These are phyloP conservation scores for Cutaneotrichosporon daszewskae DNA, from an alignment of 1,284 basidiomycete genomes.

Conservation along the genomic window DNA sequence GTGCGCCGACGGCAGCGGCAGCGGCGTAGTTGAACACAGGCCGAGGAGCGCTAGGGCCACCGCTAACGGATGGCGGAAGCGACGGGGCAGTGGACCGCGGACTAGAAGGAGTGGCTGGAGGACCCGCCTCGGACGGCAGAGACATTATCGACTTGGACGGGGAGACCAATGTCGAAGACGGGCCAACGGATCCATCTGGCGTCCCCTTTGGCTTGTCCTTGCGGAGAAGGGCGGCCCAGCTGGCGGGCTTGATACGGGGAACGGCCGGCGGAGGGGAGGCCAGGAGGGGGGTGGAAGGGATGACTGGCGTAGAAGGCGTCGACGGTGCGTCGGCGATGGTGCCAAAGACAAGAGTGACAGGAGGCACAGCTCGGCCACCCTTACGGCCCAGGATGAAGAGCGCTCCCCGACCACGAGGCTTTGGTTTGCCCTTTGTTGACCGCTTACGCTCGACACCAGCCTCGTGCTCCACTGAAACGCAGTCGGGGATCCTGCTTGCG, in stretches of 20 bases:
- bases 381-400: slow-evolving; percentile 16
- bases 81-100: slow-evolving; percentile 50
- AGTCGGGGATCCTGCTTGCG: slow-evolving; percentile 8
- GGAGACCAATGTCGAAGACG: slow-evolving; percentile 25
- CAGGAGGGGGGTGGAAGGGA: background rate
- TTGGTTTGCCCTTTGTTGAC: slow-evolving; percentile 10
- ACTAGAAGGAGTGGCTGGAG: background rate
- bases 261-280: background rate
- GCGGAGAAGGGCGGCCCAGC: slow-evolving; percentile 68
- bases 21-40: slow-evolving; percentile 38
- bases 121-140: slow-evolving; percentile 12
- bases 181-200: slow-evolving; percentile 16
- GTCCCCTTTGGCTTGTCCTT: slow-evolving; percentile 10
- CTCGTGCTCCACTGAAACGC: slow-evolving; percentile 12
- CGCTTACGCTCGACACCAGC: slow-evolving; percentile 9
- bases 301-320: background rate
- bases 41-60: slow-evolving; percentile 24
- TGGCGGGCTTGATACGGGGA: slow-evolving; percentile 48
- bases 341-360: slow-evolving; percentile 6
- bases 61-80: slow-evolving; percentile 57
- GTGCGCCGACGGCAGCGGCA: slow-evolving; percentile 45
- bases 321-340: slow-evolving; percentile 1
- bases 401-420: slow-evolving; percentile 19
- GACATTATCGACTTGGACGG: slow-evolving; percentile 24
- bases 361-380: slow-evolving; percentile 5